Evolutionary conservation across 495 filamentous ascomycete species (phyloP).

Genomic region (Hyaloscypha bicolor): DNA sequence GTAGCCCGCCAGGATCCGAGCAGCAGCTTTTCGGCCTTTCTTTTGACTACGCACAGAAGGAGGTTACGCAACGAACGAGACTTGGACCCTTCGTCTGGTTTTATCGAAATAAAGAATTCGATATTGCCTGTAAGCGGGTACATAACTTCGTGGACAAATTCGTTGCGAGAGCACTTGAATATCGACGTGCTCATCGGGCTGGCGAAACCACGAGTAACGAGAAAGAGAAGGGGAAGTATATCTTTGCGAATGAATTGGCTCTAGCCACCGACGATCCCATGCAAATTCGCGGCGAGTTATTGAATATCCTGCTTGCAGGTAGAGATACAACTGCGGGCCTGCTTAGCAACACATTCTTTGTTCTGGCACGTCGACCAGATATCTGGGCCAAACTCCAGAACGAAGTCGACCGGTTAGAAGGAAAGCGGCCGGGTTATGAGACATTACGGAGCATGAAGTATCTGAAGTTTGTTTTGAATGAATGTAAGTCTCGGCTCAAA

Average conservation of each 20-base stretch:
- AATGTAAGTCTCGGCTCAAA: constrained; percentile 40
- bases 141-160: constrained; percentile 18
- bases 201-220: constrained; percentile 18
- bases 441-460: constrained; percentile 77
- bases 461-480: constrained; percentile 71
- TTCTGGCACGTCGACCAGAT: constrained; percentile 68
- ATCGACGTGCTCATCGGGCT: constrained; percentile 14
- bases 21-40: constrained; percentile 15
- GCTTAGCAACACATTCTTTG: constrained; percentile 72
- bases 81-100: constrained; percentile 29
- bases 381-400: constrained; percentile 65
- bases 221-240: constrained; percentile 38
- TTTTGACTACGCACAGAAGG: constrained; percentile 38
- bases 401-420: constrained; percentile 69
- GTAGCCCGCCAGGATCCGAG: constrained; percentile 22
- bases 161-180: constrained; percentile 31
- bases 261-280: constrained; percentile 35
- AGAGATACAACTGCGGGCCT: constrained; percentile 76
- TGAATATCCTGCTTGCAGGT: constrained; percentile 76
- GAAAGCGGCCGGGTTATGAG: constrained; percentile 61
- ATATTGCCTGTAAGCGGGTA: constrained; percentile 4
- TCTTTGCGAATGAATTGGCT: constrained; percentile 52
- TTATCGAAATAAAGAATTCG: constrained; percentile 11
- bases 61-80: constrained; percentile 34
- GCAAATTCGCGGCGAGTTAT: constrained; percentile 68